phyloP scores from a whole-genome alignment of 2,329 filamentous ascomycete species.

The Trichoderma endophyticum region DNA sequence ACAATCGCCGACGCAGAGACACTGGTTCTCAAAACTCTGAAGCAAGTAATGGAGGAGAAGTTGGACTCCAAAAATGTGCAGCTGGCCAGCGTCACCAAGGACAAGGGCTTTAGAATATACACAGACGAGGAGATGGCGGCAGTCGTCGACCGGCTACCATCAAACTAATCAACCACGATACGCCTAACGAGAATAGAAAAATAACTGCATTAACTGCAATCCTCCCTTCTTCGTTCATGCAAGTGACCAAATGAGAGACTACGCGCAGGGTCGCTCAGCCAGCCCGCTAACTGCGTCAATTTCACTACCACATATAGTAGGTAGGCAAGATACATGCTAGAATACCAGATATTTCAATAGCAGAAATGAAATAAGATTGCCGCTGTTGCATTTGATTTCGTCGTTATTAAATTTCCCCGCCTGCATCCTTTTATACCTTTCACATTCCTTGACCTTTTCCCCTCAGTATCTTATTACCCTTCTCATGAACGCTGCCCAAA shows the following conservation, averaged over 20 bases:
- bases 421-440: not conserved
- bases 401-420: not conserved
- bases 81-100: constrained; percentile 94
- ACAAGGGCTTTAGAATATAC: constrained; percentile 98
- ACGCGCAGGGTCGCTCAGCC: not conserved
- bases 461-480: not conserved
- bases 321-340: not conserved
- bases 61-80: constrained; percentile 98
- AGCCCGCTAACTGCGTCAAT: not conserved
- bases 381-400: not conserved
- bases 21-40: constrained; percentile 92
- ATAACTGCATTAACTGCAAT: not conserved
- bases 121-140: constrained; percentile 94
- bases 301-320: not conserved
- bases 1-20: constrained; percentile 92
- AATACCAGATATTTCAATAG: not conserved
- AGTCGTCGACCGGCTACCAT: constrained; percentile 78
- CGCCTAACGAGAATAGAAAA: constrained; percentile 21
- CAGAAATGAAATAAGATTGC: not conserved
- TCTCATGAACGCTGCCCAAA: not conserved
- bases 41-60: constrained; percentile 99
- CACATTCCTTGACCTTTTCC: not conserved
- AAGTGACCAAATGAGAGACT: not conserved
- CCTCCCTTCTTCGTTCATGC: not conserved
- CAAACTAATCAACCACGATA: constrained; percentile 46